phyloP scores from a whole-genome alignment of 805 yeast species.

The Myxozyma neotropica region DNA sequence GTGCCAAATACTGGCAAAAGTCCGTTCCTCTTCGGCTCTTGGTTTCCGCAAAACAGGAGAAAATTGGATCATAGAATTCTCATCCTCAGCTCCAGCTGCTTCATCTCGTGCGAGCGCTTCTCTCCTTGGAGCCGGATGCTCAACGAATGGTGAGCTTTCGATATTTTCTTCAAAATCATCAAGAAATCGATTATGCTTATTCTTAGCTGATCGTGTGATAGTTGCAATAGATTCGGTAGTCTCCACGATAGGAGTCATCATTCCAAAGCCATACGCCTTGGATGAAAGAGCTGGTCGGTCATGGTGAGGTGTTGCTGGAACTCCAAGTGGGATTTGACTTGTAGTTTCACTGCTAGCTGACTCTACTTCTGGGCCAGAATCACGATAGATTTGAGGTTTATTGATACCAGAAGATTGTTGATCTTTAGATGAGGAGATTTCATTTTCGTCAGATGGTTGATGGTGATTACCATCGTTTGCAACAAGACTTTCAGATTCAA shows the following conservation, averaged over 20 bases:
- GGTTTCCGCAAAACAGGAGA: constrained; percentile 11
- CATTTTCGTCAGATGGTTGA: neutral
- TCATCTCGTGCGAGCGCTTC: constrained; percentile 4
- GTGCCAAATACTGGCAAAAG: constrained; percentile 12
- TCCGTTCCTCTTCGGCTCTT: neutral
- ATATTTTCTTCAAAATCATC: constrained; percentile 14
- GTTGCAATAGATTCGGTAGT: constrained; percentile 36
- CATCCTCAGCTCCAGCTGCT: neutral
- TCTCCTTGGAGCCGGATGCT: constrained; percentile 24
- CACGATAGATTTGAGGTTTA: neutral
- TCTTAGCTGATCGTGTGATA: constrained; percentile 9
- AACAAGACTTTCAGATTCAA: neutral
- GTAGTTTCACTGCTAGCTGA: neutral
- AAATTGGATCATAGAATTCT: neutral
- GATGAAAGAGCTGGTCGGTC: constrained; percentile 8
- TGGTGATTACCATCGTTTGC: neutral
- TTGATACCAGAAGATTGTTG: neutral
- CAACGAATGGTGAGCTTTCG: constrained; percentile 28
- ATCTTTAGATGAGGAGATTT: neutral
- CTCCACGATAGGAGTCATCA: constrained; percentile 42
- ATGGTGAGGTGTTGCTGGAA: constrained; percentile 31
- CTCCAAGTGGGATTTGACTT: constrained; percentile 7
- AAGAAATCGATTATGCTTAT: neutral
- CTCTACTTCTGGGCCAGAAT: neutral
- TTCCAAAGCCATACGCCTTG: constrained; percentile 24